Evolutionary conservation across 129 eudicot genomes (phyloP), one percentile per base, ranked within the genome.

Genomic region (Mikania micrantha): DNA sequence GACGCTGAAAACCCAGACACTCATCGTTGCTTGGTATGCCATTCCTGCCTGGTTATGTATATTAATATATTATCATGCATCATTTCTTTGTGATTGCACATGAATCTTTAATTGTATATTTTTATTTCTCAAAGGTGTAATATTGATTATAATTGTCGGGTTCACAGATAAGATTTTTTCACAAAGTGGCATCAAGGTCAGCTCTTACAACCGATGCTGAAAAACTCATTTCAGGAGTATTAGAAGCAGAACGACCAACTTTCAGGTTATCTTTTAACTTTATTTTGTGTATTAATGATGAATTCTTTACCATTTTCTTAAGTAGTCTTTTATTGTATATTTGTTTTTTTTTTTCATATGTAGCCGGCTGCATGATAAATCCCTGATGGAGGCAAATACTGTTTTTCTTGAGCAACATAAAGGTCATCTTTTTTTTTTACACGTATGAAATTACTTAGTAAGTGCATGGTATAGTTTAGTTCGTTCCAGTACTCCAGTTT

Each of bases 161-260:
- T 54, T 58, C 64, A 65, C 90, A 93, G 99, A 82, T 93, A 75
- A 74, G 90, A 66, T 89, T 93, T 78, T 93, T 93, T 76, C 78
- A 83, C 49, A 87, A 81, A 76, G 88, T 89, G 60, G 85, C 82
- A 69, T 86, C 96, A 50, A 67, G 84, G 84, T 80, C 96, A 21
- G 68, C 88, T 81, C 99, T 96, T 47, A 88, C 75, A 49, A 84
- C 86, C 38, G 95, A 93, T 60, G 56, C 88, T 29, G 95, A 89
- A 70, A 85, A 85, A 66, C 95, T 93, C 63, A 80, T 93, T 61
- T 87, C 77, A 63, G 83, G 84, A 9, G 96, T 93, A 60, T 58
- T 93, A 81, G 96, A 89, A 75, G 99, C 95, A 58, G 99, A 93
- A 78, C 82, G 86, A 17, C 84, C 85, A 16, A 71, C 82, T 66